Base-by-base conservation (phyloP, 805 yeast genomes). In the Nakazawaea laoshanensis region DNA sequence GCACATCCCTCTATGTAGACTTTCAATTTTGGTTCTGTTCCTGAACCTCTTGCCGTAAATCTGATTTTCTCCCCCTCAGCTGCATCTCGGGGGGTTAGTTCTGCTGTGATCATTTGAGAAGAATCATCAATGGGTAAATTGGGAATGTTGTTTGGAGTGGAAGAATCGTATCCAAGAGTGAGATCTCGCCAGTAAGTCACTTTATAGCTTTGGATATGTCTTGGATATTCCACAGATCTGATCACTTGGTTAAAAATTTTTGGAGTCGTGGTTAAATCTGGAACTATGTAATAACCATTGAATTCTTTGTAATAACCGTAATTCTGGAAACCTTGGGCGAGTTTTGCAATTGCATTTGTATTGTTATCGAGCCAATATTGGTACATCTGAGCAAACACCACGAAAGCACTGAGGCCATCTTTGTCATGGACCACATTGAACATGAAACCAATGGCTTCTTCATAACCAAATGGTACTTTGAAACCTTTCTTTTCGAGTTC, bases 381-480 rank as follows among this genome's bases (percentile, higher is more conserved):
- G 38, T 73, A 74, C 54, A 87, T 66, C 53, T 83, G 94, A 21
- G 85, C 55, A 56, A 86, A 89, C 9, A 85, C 70, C 5, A 66
- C 55, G 3, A 86, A 70, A 0, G 97, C 96, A 17, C 85, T 61
- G 10, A 92, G 70, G 0, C 98, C 98, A 50, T 89, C 98, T 55
- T 89, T 89, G 52, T 89, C 98, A 53, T 83, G 86, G 27, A 83
- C 81, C 12, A 74, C 67, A 14, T 73, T 58, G 47, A 87, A 85
- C 96, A 89, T 85, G 59, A 74, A 89, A 2, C 98, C 98, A 43
- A 89, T 81, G 2, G 97, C 97, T 51, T 89, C 98, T 55, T 89
- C 98, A 51, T 70, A 89, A 0, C 84, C 96, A 60, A 89, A 87
- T 0, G 95, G 94, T 2, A 88, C 95, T 4, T 33, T 41, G 46